Conservation (phyloP, 805 yeast species). For the Yamadazyma insecticola region DNA sequence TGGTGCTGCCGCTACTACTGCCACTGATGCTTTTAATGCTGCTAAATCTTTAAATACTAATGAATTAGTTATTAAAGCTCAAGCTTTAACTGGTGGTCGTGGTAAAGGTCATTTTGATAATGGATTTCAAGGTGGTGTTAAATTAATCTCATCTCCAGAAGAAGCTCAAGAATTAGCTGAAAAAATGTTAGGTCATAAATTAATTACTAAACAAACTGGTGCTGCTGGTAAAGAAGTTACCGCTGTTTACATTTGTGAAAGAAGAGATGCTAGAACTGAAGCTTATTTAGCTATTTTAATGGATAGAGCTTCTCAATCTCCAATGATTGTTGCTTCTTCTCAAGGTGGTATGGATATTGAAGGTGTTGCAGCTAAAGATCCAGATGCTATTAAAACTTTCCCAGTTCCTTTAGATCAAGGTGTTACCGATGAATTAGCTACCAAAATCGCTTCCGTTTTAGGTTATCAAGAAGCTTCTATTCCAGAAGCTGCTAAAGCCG, state of each 20-base stretch:
- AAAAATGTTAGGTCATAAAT: slow-evolving; percentile 87
- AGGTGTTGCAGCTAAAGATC: slow-evolving; percentile 91
- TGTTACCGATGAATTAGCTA: slow-evolving; percentile 72
- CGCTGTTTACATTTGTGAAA: slow-evolving; percentile 92
- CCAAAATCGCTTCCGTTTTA: slow-evolving; percentile 69
- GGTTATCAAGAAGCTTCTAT: slow-evolving; percentile 78
- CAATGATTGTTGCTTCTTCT: slow-evolving; percentile 91
- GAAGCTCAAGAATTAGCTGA: slow-evolving; percentile 83
- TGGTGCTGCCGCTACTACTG: slow-evolving; percentile 87
- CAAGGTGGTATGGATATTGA: slow-evolving; percentile 99
- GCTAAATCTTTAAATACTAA: slow-evolving; percentile 74
- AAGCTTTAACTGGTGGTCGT: slow-evolving; percentile 98
- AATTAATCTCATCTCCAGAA: slow-evolving; percentile 76
- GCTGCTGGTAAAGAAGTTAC: slow-evolving; percentile 95
- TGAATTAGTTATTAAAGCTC: slow-evolving; percentile 94
- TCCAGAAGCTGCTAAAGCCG: slow-evolving; percentile 82
- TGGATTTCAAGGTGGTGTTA: slow-evolving; percentile 96
- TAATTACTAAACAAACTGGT: slow-evolving; percentile 98
- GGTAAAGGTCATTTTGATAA: slow-evolving; percentile 98
- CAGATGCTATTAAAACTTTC: slow-evolving; percentile 87
- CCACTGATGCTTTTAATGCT: slow-evolving; percentile 79
- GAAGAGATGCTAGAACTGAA: slow-evolving; percentile 90
- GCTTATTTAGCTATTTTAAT: slow-evolving; percentile 91
- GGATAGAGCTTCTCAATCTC: slow-evolving; percentile 89
- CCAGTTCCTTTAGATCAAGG: slow-evolving; percentile 73